Evolutionary conservation across 2,329 filamentous ascomycete genomes (phyloP).

Genomic region (Diplodia sapinea): DNA sequence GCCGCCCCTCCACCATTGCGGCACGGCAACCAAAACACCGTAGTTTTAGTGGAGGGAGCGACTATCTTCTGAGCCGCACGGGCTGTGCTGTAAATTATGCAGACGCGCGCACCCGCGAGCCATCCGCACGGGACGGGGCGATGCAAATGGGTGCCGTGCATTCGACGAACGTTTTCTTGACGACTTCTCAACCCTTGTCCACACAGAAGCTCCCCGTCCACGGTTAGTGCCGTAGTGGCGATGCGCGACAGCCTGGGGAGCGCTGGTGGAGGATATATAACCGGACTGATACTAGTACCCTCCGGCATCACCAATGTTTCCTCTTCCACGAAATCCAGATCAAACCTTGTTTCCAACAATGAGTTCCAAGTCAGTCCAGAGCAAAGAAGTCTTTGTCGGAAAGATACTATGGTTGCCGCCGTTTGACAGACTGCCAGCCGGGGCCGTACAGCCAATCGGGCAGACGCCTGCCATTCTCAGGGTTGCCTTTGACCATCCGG

Average conservation of each 20-base stretch:
- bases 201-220: background rate
- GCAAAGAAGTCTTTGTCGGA: conserved; percentile 1
- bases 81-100: background rate
- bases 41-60: too few relatives aligned
- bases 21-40: background rate
- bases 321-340: background rate
- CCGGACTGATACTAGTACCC: background rate
- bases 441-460: conserved; percentile 3
- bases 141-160: background rate
- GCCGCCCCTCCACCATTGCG: background rate
- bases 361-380: conserved; percentile 2
- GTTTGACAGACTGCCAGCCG: background rate
- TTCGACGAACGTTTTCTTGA: background rate
- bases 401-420: conserved; percentile 24
- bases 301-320: background rate
- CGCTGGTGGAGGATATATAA: background rate
- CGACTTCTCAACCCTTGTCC: background rate
- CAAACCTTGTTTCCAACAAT: background rate
- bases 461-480: conserved; percentile 26
- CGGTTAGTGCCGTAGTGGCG: background rate
- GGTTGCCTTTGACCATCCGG: conserved; percentile 44
- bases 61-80: conserved; percentile 1
- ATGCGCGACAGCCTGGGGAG: background rate
- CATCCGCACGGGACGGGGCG: background rate
- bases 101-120: background rate